Conservation (phyloP, 257 asterid genomes). For the Przewalskia tangutica region DNA sequence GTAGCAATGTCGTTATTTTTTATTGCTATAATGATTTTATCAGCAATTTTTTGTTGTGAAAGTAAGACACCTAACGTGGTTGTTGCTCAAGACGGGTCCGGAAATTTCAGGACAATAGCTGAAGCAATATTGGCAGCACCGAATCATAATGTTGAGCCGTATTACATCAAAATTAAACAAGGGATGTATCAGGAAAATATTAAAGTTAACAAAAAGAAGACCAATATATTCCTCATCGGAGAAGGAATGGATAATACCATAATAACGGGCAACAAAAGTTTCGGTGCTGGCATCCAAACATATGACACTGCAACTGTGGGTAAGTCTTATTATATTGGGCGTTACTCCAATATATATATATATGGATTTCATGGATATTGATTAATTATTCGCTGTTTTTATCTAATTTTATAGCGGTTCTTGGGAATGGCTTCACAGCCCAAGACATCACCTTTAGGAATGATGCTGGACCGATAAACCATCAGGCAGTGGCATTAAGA, state of each 20-base stretch:
- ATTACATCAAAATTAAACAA: background rate
- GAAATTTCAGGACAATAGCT: background rate
- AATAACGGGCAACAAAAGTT: background rate
- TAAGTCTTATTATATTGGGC: background rate
- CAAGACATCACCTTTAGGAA: conserved; percentile 8
- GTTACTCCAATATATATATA: too few species aligned
- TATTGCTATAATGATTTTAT: background rate
- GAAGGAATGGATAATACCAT: background rate
- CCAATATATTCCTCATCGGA: background rate
- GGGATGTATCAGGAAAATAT: background rate
- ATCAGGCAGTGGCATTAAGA: background rate
- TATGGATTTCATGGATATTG: background rate
- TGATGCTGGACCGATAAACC: background rate
- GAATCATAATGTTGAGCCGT: background rate
- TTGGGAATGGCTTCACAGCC: background rate
- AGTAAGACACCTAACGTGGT: background rate
- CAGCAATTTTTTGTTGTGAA: too few species aligned
- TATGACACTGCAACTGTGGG: background rate
- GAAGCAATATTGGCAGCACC: background rate
- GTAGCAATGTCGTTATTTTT: background rate
- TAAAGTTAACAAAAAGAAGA: background rate
- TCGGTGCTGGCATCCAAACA: background rate
- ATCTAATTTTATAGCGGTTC: background rate
- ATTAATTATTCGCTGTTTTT: background rate
- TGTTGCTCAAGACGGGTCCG: background rate